Base-by-base conservation (phyloP, 495 filamentous ascomycete genomes). In the Massariosphaeria phaeospora region DNA sequence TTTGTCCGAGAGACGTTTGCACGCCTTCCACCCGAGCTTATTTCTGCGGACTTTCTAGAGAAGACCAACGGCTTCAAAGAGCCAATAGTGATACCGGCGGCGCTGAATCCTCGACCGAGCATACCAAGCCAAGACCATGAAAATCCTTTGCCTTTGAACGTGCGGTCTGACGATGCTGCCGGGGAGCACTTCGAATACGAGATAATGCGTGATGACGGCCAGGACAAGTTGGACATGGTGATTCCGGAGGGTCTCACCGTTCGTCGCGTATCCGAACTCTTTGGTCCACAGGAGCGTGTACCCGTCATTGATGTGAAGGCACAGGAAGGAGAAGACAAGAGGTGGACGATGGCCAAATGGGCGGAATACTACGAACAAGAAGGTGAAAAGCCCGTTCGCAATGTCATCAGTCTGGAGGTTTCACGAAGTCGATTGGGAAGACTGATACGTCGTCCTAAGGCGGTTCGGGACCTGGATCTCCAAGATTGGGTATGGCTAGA, bases 291-390 rank as follows among this genome's bases (percentile, higher is more conserved):
- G 43, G 79, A 83, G 65, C 75, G 75, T 36, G 76, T 89, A 11
- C 82, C 85, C 47, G 84, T 89, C 27, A 88, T 89, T 34, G 83
- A 89, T 66, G 85, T 89, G 43, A 86, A 88, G 49, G 82, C 81
- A 12, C 85, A 89, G 61, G 80, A 84, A 61, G 80, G 81, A 8
- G 83, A 82, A 58, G 78, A 79, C 38, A 83, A 80, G 64, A 73
- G 74, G 48, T 88, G 85, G 85, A 82, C 79, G 38, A 82, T 89
- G 77, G 73, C 76, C 38, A 78, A 82, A 58, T 85, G 85, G 78
- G 83, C 81, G 7, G 81, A 87, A 57, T 89, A 89, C 67, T 89
- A 88, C 61, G 85, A 88, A 55, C 82, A 78, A 55, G 41, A 58
- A 58, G 79, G 77, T 17, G 70, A 76, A 13, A 85, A 86, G 58